phyloP scores from a whole-genome alignment of 1,284 basidiomycete species.

The Puccinia brachypodii region DNA sequence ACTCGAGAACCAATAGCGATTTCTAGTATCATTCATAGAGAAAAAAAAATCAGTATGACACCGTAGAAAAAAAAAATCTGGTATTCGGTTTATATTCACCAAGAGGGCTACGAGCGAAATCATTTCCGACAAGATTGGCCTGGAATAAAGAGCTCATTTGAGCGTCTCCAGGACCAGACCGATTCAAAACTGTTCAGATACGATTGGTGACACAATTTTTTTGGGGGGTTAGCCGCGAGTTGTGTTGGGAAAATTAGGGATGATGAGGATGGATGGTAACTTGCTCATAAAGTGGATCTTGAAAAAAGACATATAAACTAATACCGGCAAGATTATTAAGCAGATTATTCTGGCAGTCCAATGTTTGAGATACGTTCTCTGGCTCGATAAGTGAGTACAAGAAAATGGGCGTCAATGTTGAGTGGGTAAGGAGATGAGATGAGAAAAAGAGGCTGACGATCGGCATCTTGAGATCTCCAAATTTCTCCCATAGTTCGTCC shows the following conservation, averaged over 20 bases:
- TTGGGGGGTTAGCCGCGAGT: neutral
- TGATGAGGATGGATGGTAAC: neutral
- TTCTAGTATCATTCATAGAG: slow-evolving; percentile 62
- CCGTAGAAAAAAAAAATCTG: too few species aligned
- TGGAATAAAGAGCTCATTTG: slow-evolving; percentile 99
- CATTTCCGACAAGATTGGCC: slow-evolving; percentile 91
- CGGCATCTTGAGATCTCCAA: slow-evolving; percentile 91
- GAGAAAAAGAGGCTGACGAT: slow-evolving; percentile 66
- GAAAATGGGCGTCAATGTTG: neutral
- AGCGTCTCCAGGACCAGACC: slow-evolving; percentile 91
- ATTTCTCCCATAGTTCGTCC: slow-evolving; percentile 98
- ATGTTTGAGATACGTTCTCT: slow-evolving; percentile 79
- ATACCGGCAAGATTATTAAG: slow-evolving; percentile 82
- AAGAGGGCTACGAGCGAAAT: slow-evolving; percentile 78
- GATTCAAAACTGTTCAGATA: slow-evolving; percentile 71
- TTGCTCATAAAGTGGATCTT: slow-evolving; percentile 72
- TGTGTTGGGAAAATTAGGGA: too few species aligned
- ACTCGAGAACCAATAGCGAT: slow-evolving; percentile 85
- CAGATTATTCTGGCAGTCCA: slow-evolving; percentile 84
- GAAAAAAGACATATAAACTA: slow-evolving; percentile 91
- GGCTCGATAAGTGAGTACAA: neutral
- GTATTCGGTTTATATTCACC: slow-evolving; percentile 1
- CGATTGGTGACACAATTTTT: neutral
- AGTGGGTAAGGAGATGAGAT: neutral
- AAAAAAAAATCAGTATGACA: neutral